A percentile compares a stretch with the other conserved stretches of the same genome.
Evolutionary conservation across 176 grass and related monocot genomes (phyloP).

Genomic region (Areca catechu): DNA sequence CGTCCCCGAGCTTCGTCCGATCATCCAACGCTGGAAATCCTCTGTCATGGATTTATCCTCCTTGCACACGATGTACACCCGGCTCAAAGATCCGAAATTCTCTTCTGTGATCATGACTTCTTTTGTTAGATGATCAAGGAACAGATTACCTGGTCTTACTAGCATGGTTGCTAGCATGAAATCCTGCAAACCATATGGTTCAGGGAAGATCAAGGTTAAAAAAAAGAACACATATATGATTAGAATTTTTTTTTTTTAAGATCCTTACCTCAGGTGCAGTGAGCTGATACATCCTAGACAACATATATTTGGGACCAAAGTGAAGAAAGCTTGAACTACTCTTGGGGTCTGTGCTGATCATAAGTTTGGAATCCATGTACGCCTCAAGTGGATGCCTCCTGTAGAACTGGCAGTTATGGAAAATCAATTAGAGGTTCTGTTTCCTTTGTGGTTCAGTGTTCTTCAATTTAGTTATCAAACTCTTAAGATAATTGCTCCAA

Average conservation of each 20-base stretch:
- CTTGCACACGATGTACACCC: constrained; percentile 15
- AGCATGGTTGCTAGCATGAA: background rate
- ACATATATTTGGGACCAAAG: background rate
- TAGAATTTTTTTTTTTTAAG: background rate
- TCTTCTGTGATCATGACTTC: background rate
- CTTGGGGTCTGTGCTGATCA: background rate
- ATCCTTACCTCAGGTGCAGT: background rate
- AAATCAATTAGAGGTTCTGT: no score
- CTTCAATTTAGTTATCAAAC: no score
- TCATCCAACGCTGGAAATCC: constrained; percentile 27
- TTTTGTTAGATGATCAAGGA: background rate
- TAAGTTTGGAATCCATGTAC: constrained; percentile 5
- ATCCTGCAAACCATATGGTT: background rate
- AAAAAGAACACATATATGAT: no score
- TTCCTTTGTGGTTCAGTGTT: no score
- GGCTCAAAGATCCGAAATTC: background rate
- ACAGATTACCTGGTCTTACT: background rate
- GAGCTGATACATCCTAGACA: constrained; percentile 6
- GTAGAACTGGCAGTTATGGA: background rate
- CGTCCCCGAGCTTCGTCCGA: constrained; percentile 17
- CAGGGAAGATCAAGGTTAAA: no score
- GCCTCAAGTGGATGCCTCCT: background rate
- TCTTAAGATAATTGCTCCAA: no score
- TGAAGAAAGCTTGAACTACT: background rate
- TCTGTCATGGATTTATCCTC: constrained; percentile 16